Evolutionary conservation across 192 early-diverging fungal genomes (phyloP).

Genomic region (Physocladia obscura): DNA sequence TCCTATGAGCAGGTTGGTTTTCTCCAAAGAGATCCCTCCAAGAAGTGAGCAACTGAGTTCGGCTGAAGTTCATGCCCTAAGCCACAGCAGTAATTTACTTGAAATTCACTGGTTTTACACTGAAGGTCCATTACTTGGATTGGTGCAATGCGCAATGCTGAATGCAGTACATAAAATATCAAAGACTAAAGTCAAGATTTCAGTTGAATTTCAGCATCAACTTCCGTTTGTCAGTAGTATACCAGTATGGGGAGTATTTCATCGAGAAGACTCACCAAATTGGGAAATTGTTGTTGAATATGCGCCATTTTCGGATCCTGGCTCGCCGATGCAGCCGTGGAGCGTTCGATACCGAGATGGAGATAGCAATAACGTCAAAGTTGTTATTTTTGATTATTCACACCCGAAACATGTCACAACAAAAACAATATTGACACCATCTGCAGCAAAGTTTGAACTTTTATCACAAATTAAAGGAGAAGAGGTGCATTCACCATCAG

Average conservation of each 20-base stretch:
- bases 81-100: too few species aligned
- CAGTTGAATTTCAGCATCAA: conserved; percentile 16
- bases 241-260: conserved; percentile 9
- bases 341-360: conserved; percentile 24
- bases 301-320: conserved; percentile 4
- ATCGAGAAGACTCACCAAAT: conserved; percentile 4
- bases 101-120: neutral
- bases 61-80: too few species aligned
- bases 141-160: neutral
- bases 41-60: neutral
- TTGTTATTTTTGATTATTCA: conserved; percentile 42
- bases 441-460: neutral
- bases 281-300: conserved; percentile 32
- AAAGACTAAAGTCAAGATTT: conserved; percentile 2
- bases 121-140: neutral
- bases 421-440: neutral
- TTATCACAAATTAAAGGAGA: neutral
- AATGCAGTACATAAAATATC: neutral
- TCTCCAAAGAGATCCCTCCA: neutral
- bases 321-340: conserved; percentile 26
- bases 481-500: neutral
- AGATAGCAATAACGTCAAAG: neutral
- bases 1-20: conserved; percentile 28
- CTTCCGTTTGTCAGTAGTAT: neutral
- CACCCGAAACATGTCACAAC: conserved; percentile 45